A percentile compares a stretch with the other conserved stretches of the same genome.
Evolutionary conservation across 2,329 filamentous ascomycete genomes (phyloP).

Genomic region (Fusarium keratoplasticum): DNA sequence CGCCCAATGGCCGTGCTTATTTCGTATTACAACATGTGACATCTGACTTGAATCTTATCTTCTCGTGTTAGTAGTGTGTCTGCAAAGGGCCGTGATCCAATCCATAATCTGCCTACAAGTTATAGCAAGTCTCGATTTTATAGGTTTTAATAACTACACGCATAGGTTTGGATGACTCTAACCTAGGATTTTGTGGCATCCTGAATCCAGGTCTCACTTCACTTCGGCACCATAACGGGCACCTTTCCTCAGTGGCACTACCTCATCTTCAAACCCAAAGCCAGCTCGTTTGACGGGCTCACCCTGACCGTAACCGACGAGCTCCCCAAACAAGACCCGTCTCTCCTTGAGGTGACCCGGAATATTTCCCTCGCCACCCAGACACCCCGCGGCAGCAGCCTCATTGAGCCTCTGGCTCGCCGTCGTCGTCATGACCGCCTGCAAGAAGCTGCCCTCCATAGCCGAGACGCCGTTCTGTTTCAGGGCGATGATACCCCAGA

Average conservation of each 20-base stretch:
- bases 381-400: not conserved
- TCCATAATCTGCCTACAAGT: not conserved
- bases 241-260: not conserved
- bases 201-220: not conserved
- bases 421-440: not conserved
- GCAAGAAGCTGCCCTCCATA: not conserved
- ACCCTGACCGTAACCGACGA: not conserved
- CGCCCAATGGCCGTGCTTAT: not conserved
- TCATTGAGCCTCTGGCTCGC: not conserved
- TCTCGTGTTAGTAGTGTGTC: not conserved
- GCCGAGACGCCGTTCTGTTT: not conserved
- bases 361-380: not conserved
- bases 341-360: not conserved
- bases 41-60: not conserved
- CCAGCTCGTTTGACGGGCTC: not conserved
- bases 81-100: not conserved
- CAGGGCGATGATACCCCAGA: not conserved
- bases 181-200: not conserved
- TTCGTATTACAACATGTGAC: not conserved
- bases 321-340: not conserved
- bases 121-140: not conserved
- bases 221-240: not conserved
- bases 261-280: not conserved
- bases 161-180: not conserved
- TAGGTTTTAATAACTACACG: too few species aligned